Base-by-base conservation (phyloP, 331 rosid genomes). In the Saraca asoca region DNA sequence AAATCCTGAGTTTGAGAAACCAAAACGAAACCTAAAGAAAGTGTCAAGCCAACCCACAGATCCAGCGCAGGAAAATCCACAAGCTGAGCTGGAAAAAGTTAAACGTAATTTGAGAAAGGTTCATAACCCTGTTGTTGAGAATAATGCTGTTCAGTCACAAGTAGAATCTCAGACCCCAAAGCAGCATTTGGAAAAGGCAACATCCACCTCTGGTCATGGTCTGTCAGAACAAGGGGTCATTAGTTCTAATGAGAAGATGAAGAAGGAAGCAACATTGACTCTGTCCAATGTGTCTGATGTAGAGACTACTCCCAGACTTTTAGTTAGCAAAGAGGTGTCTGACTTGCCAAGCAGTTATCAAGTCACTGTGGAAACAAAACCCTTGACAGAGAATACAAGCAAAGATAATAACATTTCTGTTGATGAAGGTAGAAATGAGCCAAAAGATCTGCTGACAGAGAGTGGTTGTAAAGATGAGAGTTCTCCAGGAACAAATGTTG, bases 21-120 rank as follows among this genome's bases (percentile, higher is more conserved):
- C 95, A 19, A 90, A 88, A 60, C 88, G 92, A 11, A 83, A 58
- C 64, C 2, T 56, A 19, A 75, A 91, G 76, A 94, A 88, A 79
- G 72, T 70, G 56, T 75, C 91, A 19, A 80, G 75, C 79, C 92
- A 94, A 44, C 70, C 94, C 7, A 66, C 79, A 0, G 92, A 88
- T 15, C 74, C 81, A 41, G 79, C 77, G 75, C 82, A 66, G 81
- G 99, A 94, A 78, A 88, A 86, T 76, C 90, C 97, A 56, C 96
- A 94, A 77, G 44, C 19, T 81, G 99, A 94, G 75, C 90, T 94
- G 60, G 99, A 90, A 80, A 94, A 94, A 83, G 86, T 94, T 55
- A 94, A 94, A 35, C 96, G 96, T n/a, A 88, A 80, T 85, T 84
- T 90, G 79, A 90, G 99, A 72, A 94, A 86, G 89, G 91, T 94